Conservation (phyloP, 805 yeast species). For the Candida koratica region DNA sequence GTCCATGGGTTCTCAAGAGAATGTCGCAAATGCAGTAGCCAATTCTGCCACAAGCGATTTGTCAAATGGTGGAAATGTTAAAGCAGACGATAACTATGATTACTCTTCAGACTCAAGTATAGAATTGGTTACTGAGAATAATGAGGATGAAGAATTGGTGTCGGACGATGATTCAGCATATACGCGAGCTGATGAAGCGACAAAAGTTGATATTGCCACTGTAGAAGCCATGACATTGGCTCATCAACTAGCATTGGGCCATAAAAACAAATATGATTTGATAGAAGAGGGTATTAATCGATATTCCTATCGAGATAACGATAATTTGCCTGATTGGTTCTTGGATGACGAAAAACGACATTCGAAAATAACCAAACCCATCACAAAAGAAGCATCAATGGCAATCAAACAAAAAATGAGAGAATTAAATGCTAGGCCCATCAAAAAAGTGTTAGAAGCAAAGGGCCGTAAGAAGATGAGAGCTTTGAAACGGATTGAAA, state of each 20-base stretch:
- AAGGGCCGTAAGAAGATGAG: conserved; percentile 94
- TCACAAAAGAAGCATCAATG: conserved; percentile 75
- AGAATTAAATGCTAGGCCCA: conserved; percentile 91
- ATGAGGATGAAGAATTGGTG: conserved; percentile 22
- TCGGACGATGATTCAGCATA: conserved; percentile 41
- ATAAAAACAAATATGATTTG: conserved; percentile 76
- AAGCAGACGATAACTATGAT: conserved; percentile 35
- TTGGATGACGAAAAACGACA: conserved; percentile 86
- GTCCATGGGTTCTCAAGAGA: conserved; percentile 28
- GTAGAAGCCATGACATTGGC: conserved; percentile 98
- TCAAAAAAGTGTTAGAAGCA: conserved; percentile 97
- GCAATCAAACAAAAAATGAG: conserved; percentile 42
- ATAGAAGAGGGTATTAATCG: conserved; percentile 91
- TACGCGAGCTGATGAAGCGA: conserved; percentile 47
- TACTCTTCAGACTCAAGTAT: conserved; percentile 38
- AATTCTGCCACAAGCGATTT: conserved; percentile 1
- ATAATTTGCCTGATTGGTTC: conserved; percentile 96
- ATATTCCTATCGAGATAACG: conserved; percentile 86
- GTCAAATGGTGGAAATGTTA: conserved; percentile 1
- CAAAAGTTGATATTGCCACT: conserved; percentile 78
- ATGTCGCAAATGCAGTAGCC: background rate
- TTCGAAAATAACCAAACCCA: conserved; percentile 82
- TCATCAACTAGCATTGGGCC: conserved; percentile 89
- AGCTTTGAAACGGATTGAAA: conserved; percentile 81
- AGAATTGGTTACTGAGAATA: conserved; percentile 36